Evolutionary conservation across 768 basidiomycete genomes (phyloP), one percentile per base, ranked within the genome.

Genomic region (Pisolithus albus): DNA sequence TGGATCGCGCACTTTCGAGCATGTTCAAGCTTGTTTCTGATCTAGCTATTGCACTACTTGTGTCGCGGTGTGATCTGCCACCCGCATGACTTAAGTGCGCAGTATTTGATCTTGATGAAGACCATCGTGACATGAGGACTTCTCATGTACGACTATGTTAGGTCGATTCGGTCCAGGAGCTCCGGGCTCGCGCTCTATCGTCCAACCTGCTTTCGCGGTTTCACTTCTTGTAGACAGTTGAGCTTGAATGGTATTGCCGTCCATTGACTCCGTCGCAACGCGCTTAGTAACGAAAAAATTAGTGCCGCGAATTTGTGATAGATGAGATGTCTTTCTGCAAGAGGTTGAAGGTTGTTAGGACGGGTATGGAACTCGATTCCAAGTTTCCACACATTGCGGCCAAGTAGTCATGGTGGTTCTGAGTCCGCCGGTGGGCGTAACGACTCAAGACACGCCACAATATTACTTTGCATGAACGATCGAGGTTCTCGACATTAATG

Each of bases 201-300:
- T 50, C n/a, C 49, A 50, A 39, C 38, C 44, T 46, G 37, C 34
- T 46, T 39, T 26, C n/a, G 23, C 44, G 34, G 30, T 45, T 36
- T 28, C 50, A 32, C 23, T 51, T 43, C 41, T 38, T 26, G 43
- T 51, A 38, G 45, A 47, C 36, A 36, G 16, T 23, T 21, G 11
- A 44, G 40, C 49, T 44, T 41, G 42, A 52, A 52, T 32, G 45
- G 51, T 39, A 47, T 47, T 34, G 30, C 46, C 46, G 46, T 47
- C 18, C 46, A 34, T n/a, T 47, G 46, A 23, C 34, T 11, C 46
- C 46, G 34, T 47, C 6, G 46, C 28, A 18, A 36, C 34, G 46
- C n/a, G 30, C 15, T 45, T 23, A 28, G n/a, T 24, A 9, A n/a
- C 13, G 19, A 47, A 11, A 26, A 36, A 15, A 5, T 47, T 23